Evolutionary conservation across 768 basidiomycete species (phyloP).

Genomic region (Pisolithus albus): DNA sequence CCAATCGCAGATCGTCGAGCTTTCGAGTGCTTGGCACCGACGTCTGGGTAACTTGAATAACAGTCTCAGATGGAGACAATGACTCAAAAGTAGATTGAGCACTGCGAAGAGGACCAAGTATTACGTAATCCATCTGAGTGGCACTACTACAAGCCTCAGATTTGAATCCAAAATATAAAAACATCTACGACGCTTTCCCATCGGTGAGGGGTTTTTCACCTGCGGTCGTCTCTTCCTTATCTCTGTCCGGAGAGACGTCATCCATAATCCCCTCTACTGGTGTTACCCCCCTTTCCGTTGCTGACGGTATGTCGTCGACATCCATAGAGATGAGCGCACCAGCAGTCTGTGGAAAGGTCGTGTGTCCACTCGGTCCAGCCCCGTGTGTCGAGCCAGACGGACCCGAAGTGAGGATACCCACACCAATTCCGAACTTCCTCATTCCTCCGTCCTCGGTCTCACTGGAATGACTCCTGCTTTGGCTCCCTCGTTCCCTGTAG

Average conservation of each 20-base stretch:
- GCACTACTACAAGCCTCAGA: not conserved
- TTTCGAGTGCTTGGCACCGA: no score
- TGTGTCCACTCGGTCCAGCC: conserved; percentile 69
- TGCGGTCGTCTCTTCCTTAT: conserved; percentile 20
- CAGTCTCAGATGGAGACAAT: no score
- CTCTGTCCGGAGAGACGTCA: conserved; percentile 8
- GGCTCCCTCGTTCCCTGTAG: conserved; percentile 46
- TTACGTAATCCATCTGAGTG: no score
- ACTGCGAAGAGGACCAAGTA: no score
- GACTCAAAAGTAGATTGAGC: no score
- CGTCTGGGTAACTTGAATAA: no score
- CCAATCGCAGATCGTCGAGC: no score
- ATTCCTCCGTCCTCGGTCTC: conserved; percentile 38
- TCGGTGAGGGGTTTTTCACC: conserved; percentile 13
- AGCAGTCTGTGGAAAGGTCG: conserved; percentile 32
- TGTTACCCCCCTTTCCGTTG: conserved; percentile 13
- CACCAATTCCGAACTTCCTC: conserved; percentile 57
- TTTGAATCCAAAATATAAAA: not conserved
- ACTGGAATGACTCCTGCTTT: conserved; percentile 35
- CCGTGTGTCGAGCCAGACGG: conserved; percentile 52
- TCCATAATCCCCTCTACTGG: conserved; percentile 11
- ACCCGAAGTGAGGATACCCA: conserved; percentile 66
- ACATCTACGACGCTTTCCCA: conserved; percentile 6
- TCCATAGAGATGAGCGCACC: conserved; percentile 28
- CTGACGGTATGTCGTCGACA: conserved; percentile 23